Conservation (phyloP, 495 filamentous ascomycete species). For the Neurospora sp. region DNA sequence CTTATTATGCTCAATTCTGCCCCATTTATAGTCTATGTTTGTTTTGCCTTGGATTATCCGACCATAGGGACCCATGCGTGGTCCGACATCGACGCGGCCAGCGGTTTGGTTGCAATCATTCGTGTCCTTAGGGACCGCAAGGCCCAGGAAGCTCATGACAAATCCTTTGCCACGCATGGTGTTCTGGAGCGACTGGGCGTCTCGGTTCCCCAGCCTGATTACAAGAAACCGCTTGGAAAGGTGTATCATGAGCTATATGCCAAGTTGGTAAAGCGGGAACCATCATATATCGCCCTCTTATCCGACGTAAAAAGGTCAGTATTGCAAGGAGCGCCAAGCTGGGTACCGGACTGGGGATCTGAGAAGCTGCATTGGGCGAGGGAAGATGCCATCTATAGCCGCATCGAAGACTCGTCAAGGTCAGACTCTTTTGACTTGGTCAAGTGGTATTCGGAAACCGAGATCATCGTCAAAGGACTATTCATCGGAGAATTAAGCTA, state of each 20-base stretch:
- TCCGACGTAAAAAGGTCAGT: neutral
- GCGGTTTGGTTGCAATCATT: neutral
- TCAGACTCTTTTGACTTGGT: neutral
- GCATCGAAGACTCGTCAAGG: neutral
- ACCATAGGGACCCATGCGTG: neutral
- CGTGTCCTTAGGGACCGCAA: neutral
- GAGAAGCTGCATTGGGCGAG: neutral
- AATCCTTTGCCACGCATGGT: neutral
- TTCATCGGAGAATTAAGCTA: neutral
- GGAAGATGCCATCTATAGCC: neutral
- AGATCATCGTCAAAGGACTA: neutral
- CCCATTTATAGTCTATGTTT: neutral
- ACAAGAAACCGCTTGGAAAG: neutral
- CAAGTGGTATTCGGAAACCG: neutral
- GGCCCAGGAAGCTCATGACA: neutral
- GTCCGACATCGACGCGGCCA: neutral
- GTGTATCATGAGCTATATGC: neutral
- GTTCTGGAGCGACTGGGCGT: neutral
- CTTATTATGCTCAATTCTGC: rapidly evolving
- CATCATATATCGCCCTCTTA: neutral
- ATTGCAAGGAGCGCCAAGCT: neutral
- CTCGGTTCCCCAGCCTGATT: neutral
- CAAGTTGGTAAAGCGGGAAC: neutral
- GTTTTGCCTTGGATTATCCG: neutral
- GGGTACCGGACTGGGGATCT: neutral